Conservation (phyloP, 352 stramenopile genomes). For the Peronospora belbahrii region DNA sequence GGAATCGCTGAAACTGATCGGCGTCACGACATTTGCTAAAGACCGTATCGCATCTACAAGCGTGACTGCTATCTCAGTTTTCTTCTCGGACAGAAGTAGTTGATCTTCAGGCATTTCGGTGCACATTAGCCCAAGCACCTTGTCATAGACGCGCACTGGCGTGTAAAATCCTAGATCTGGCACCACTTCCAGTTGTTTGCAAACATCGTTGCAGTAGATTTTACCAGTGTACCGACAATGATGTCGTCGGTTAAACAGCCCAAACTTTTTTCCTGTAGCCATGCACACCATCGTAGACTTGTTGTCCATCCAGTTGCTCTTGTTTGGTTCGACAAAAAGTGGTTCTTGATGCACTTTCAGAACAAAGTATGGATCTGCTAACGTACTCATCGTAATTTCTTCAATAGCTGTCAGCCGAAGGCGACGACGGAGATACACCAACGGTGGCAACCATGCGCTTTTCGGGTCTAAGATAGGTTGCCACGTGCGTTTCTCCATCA, state of each 20-base stretch:
- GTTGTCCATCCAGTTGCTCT: slow-evolving; percentile 80
- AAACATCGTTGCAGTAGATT: slow-evolving; percentile 82
- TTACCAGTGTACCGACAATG: slow-evolving; percentile 84
- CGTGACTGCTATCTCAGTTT: slow-evolving; percentile 82
- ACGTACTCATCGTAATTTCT: slow-evolving; percentile 71
- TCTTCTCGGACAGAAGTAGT: slow-evolving; percentile 74
- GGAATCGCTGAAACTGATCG: slow-evolving; percentile 66
- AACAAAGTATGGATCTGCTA: slow-evolving; percentile 77
- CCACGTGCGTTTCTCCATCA: slow-evolving; percentile 73
- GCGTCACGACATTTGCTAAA: slow-evolving; percentile 39
- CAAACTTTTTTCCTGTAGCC: slow-evolving; percentile 82
- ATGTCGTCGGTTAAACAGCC: slow-evolving; percentile 80
- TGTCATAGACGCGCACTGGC: slow-evolving; percentile 71
- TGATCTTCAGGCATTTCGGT: slow-evolving; percentile 81
- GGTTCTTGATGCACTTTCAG: slow-evolving; percentile 52
- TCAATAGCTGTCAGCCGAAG: slow-evolving; percentile 54
- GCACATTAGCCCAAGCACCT: slow-evolving; percentile 70
- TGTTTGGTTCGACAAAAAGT: slow-evolving; percentile 55
- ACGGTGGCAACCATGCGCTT: slow-evolving; percentile 40
- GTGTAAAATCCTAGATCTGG: slow-evolving; percentile 77
- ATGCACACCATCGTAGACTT: slow-evolving; percentile 81
- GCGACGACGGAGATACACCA: slow-evolving; percentile 69
- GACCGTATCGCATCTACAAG: slow-evolving; percentile 69
- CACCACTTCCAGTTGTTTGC: slow-evolving; percentile 68
- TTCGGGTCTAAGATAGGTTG: slow-evolving; percentile 48